Evolutionary conservation across 495 filamentous ascomycete genomes (phyloP), one percentile per base, ranked within the genome.

Genomic region (Trichoderma asperelloides): DNA sequence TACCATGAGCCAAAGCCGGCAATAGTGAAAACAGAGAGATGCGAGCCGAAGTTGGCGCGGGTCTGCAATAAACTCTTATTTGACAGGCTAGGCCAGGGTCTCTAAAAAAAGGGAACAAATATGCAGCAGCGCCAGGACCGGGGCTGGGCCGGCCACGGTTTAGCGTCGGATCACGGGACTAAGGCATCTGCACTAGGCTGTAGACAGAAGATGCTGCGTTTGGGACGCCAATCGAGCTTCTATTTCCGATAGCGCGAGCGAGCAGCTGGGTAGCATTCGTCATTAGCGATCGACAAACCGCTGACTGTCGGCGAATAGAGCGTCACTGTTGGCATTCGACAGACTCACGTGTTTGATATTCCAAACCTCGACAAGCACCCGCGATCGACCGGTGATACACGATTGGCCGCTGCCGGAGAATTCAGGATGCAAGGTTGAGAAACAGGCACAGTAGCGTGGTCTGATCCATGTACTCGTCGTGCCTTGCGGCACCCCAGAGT

Each of bases 21-120:
- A 47, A 47, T 47, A 47, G 6, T 47, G 15, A 57, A 25, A 21
- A 21, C 1, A 23, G 55, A 60, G 23, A 30, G 55, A 60, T 60
- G 55, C 55, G 55, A 60, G 55, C 55, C 55, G 55, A 60, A 60
- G 55, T 60, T 60, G 55, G 55, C 55, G 55, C 55, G 49, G 49
- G 49, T 57, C 49, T 57, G 18, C 21, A 23, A 21, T 27, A 27
- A 27, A 21, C 27, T 60, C 27, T 60, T 60, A 28, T 28, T 60
- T 60, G 55, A 30, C 23, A 60, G 55, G 55, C 25, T 60, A 28
- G 55, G 18, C 55, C 55, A 30, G 55, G 55, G 25, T 18, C 55
- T 37, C 33, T 37, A 37, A 37, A 37, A 37, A 37, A 37, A 37
- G 33, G 33, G 33, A 37, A 37, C 33, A 8, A 37, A 37, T 47